These are phyloP conservation scores for Talaromyces atroroseus DNA, from an alignment of 2,329 filamentous ascomycete species.

Conservation along the genomic window DNA sequence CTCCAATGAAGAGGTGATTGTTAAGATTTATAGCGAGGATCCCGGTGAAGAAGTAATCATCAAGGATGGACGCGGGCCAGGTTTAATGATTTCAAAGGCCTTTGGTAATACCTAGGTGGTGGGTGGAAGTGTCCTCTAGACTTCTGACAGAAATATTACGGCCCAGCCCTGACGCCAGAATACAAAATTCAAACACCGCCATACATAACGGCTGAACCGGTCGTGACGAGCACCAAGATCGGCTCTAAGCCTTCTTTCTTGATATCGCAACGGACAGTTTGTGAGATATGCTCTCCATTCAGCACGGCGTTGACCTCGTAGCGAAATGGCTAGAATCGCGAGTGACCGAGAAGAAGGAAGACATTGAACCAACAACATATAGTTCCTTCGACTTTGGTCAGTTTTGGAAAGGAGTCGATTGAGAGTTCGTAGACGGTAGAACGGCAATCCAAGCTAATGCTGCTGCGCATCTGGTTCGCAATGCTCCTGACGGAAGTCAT, in stretches of 20 bases:
- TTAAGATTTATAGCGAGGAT: conserved; percentile 52
- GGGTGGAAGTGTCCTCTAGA: conserved; percentile 61
- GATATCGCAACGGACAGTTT: conserved; percentile 61
- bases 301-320: conserved; percentile 55
- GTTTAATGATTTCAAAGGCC: conserved; percentile 57
- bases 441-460: conserved; percentile 50
- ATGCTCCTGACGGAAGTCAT: conserved; percentile 48
- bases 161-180: conserved; percentile 35
- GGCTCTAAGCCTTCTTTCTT: conserved; percentile 51
- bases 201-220: conserved; percentile 63
- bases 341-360: not conserved
- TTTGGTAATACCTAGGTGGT: conserved; percentile 66
- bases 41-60: conserved; percentile 58
- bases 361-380: not conserved
- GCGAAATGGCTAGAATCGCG: conserved; percentile 46
- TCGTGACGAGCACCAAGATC: conserved; percentile 54
- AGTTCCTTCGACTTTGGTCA: conserved; percentile 7
- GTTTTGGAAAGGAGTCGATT: conserved; percentile 18
- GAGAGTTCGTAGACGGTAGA: conserved; percentile 37
- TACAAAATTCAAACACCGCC: conserved; percentile 48
- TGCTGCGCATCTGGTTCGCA: conserved; percentile 48
- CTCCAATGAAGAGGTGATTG: conserved; percentile 54
- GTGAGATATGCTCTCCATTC: conserved; percentile 57
- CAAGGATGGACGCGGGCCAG: conserved; percentile 55
- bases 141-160: conserved; percentile 37